Evolutionary conservation across 495 filamentous ascomycete genomes (phyloP), one percentile per base, ranked within the genome.

Genomic region (Aspergillus affinis): DNA sequence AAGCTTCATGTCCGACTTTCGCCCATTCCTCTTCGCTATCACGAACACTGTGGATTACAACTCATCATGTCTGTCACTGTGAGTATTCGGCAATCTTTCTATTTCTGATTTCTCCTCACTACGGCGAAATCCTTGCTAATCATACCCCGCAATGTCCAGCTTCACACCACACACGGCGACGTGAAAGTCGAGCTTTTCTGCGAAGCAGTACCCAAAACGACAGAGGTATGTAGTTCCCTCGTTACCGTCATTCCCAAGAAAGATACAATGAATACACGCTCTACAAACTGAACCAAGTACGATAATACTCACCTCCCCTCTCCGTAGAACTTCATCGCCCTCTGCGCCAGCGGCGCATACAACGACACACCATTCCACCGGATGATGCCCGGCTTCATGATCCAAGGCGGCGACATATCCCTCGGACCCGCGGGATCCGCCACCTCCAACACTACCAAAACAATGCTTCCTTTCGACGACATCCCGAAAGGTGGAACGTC

Each of bases 131-230:
- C 84, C 82, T 21, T 78, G 83, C 63, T 27, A 29, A n/a, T n/a
- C 27, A 32, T 15, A 8, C 20, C 5, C 23, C 50, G 17, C 21
- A 27, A n/a, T 30, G 19, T n/a, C 20, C 85, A 94, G 73, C 83
- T 98, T 12, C 92, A 97, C 78, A 98, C 94, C 47, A 89, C 86
- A 18, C 82, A 88, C 55, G 94, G 94, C 63, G 89, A 93, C 74
- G 83, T 98, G 68, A 98, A 98, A 75, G 85, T 98, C 71, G 94
- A 98, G 72, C 78, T 98, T 56, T 98, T 97, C 78, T 97, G 93
- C 78, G 91, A 96, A 77, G 86, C 88, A 66, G 90, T 95, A 27
- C 94, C 94, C 53, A 88, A 95, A 73, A 97, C 95, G 2, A 86
- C 90, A 57, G 87, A 92, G 72, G 88, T 87, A 78, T 50, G 64